These are phyloP conservation scores for Phytopythium helicoides DNA, from an alignment of 352 stramenopile species.

Conservation along the genomic window DNA sequence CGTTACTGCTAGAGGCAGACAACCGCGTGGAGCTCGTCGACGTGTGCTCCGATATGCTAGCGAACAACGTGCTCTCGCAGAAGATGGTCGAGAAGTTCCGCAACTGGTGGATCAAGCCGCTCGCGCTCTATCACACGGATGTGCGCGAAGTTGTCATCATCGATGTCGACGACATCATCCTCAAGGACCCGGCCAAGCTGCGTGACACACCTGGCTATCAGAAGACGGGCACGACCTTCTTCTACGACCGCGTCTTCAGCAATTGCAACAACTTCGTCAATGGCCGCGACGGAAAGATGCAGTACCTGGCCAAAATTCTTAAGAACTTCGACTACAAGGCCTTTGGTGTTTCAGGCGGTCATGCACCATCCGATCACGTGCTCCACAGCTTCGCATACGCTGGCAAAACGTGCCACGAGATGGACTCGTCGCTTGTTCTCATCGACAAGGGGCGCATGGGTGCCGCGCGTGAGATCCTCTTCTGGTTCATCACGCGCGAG, in stretches of 20 bases:
- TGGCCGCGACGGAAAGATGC: conserved; percentile 20
- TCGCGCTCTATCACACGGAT: conserved; percentile 40
- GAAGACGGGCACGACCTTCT: conserved; percentile 51
- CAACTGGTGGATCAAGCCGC: conserved; percentile 43
- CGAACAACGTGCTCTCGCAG: conserved; percentile 8
- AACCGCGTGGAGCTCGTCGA: conserved; percentile 35
- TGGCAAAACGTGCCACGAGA: conserved; percentile 49
- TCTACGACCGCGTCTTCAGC: conserved; percentile 57
- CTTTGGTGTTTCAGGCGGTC: conserved; percentile 25
- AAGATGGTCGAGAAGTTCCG: conserved; percentile 16
- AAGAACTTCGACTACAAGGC: conserved; percentile 42
- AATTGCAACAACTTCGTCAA: conserved; percentile 42
- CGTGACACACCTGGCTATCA: conserved; percentile 35
- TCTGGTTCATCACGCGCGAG: conserved; percentile 30
- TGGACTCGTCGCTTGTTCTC: conserved; percentile 56
- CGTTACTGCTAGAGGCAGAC: conserved; percentile 17
- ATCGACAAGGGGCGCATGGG: conserved; percentile 25
- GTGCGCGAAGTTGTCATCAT: conserved; percentile 33
- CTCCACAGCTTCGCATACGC: conserved; percentile 39
- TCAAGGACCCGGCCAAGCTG: conserved; percentile 41
- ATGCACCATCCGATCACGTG: conserved; percentile 32
- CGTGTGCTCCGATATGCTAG: conserved; percentile 29
- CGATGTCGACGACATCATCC: conserved; percentile 49
- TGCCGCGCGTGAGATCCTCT: conserved; percentile 24
- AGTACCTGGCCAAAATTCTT: conserved; percentile 39